phyloP scores from a whole-genome alignment of 345 rosid genomes.

The Melaleuca alternifolia region DNA sequence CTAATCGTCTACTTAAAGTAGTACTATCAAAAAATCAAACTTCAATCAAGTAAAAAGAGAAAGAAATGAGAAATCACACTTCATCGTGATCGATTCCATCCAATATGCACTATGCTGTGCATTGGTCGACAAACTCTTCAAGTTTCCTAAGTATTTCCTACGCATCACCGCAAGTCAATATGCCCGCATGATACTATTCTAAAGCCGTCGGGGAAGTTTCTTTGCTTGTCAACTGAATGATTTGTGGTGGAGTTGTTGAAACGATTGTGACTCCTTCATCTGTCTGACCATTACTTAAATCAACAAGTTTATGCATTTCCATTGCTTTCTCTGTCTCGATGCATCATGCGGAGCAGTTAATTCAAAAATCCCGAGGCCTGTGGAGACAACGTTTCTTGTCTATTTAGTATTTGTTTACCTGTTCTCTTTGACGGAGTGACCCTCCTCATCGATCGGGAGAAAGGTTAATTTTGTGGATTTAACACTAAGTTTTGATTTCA shows the following conservation, averaged over 20 bases:
- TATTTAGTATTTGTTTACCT: background rate
- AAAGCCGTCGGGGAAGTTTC: background rate
- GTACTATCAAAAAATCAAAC: too few relatives aligned
- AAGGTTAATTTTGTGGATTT: background rate
- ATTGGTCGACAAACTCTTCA: background rate
- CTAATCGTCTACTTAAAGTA: background rate
- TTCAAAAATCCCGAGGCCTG: background rate
- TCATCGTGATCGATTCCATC: background rate
- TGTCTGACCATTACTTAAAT: background rate
- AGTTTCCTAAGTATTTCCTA: background rate
- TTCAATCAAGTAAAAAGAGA: too few relatives aligned
- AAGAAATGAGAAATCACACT: too few relatives aligned
- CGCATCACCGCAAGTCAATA: background rate
- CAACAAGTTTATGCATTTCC: background rate
- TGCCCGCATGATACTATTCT: background rate
- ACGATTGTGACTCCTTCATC: background rate
- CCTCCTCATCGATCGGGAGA: background rate
- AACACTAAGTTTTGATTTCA: background rate
- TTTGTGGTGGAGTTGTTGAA: background rate
- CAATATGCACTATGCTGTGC: background rate
- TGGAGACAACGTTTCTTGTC: background rate
- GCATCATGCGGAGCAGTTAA: background rate
- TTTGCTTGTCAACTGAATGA: background rate
- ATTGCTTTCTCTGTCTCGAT: background rate
- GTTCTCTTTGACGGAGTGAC: background rate